Percentiles rank a stretch among this genome's conserved stretches.
phyloP scores from a whole-genome alignment of 2,329 filamentous ascomycete species.

The Dendrostoma leiphaemia region DNA sequence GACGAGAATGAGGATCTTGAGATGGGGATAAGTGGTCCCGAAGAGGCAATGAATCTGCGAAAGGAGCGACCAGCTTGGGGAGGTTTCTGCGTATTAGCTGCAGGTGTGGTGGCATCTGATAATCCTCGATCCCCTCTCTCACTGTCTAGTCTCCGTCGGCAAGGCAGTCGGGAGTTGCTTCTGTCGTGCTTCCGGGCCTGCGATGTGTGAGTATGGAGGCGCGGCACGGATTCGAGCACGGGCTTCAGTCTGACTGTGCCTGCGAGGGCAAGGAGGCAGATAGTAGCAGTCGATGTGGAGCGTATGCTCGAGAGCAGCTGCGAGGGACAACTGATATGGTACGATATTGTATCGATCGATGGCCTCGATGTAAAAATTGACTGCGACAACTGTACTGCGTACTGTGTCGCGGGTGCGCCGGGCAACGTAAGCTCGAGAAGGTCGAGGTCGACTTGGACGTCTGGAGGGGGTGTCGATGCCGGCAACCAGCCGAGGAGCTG shows the following conservation, averaged over 20 bases:
- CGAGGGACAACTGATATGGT: too few relatives aligned
- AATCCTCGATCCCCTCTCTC: conserved; percentile 5
- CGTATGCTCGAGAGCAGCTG: too few relatives aligned
- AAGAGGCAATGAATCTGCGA: neutral
- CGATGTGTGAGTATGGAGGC: too few relatives aligned
- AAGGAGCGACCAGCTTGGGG: neutral
- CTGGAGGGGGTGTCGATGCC: too few relatives aligned
- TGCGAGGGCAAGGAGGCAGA: neutral
- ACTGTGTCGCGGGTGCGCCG: neutral
- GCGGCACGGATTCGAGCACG: too few relatives aligned
- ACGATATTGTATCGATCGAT: neutral
- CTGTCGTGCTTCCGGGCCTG: too few relatives aligned
- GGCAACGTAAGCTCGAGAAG: neutral
- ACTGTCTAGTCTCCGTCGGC: too few relatives aligned
- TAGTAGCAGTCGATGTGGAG: neutral
- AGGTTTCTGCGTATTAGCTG: neutral
- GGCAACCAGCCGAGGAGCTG: too few relatives aligned
- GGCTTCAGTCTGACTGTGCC: neutral
- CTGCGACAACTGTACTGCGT: too few relatives aligned
- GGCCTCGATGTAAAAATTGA: too few relatives aligned
- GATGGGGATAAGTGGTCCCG: neutral
- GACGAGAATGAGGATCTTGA: neutral
- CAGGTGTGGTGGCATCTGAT: conserved; percentile 8
- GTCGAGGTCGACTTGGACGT: neutral
- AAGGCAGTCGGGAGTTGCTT: too few relatives aligned